Evolutionary conservation across 495 filamentous ascomycete genomes (phyloP).

Genomic region (Darksidea phi): DNA sequence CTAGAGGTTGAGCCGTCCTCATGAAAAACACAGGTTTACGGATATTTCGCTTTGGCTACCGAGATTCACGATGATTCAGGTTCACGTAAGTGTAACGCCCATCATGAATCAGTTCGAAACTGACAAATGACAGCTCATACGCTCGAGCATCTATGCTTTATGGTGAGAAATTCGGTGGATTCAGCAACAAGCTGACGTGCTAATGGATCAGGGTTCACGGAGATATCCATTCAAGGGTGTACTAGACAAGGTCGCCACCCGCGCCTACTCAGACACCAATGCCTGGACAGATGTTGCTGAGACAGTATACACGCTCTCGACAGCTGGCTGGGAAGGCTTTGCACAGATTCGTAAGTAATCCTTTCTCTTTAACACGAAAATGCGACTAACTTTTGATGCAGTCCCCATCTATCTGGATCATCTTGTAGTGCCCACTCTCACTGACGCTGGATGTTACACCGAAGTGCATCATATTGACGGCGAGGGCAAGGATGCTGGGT

Average conservation of each 20-base stretch:
- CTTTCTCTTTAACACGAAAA: neutral
- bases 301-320: constrained; percentile 93
- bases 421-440: constrained; percentile 84
- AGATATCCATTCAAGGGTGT: constrained; percentile 92
- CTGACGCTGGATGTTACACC: constrained; percentile 88
- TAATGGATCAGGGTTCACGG: constrained; percentile 67
- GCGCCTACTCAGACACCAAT: constrained; percentile 92
- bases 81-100: constrained; percentile 50
- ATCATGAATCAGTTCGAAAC: neutral
- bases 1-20: neutral
- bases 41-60: constrained; percentile 92
- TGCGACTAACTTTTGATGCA: constrained; percentile 6
- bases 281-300: constrained; percentile 95
- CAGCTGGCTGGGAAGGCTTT: constrained; percentile 95
- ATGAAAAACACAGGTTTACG: constrained; percentile 55
- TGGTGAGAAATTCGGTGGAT: constrained; percentile 48
- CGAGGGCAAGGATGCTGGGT: constrained; percentile 82
- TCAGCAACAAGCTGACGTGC: neutral
- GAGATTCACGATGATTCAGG: constrained; percentile 98
- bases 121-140: constrained; percentile 63
- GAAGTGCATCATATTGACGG: constrained; percentile 97
- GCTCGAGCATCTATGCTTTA: constrained; percentile 93
- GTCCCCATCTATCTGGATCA: constrained; percentile 96
- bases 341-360: constrained; percentile 61
- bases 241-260: constrained; percentile 86